Evolutionary conservation across 208 protist genomes (phyloP).

Genomic region (Crithidia sp.): DNA sequence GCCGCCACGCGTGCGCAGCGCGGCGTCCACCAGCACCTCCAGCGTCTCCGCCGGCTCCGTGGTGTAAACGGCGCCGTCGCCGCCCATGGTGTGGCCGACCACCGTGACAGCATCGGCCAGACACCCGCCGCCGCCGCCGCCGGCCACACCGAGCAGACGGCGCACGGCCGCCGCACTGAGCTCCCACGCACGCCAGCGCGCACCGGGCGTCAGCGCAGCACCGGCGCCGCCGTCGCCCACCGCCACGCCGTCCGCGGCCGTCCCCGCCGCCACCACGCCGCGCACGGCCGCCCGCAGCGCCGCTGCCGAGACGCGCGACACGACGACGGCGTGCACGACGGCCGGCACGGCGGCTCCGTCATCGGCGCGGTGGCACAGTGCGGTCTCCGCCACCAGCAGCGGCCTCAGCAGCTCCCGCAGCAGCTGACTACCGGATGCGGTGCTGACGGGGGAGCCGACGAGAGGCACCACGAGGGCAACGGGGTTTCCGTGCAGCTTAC

Average conservation of each 20-base stretch:
- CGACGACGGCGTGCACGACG: constrained; percentile 1
- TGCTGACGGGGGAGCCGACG: neutral
- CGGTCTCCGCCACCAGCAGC: constrained; percentile 17
- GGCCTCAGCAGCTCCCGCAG: constrained; percentile 1
- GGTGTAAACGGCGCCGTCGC: neutral
- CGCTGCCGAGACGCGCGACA: neutral
- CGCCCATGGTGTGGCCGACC: neutral
- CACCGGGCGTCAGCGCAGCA: neutral
- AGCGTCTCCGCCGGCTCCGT: neutral
- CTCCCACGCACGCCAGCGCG: constrained; percentile 6
- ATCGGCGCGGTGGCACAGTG: constrained; percentile 4
- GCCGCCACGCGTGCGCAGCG: constrained; percentile 17
- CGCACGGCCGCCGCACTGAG: constrained; percentile 9
- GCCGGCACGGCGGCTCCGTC: neutral
- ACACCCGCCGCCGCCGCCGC: neutral
- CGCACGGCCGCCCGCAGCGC: neutral
- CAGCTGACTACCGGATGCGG: neutral
- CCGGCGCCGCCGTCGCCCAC: neutral
- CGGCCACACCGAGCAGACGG: neutral
- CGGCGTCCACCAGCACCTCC: constrained; percentile 26
- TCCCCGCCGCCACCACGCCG: neutral
- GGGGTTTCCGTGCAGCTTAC: too few species aligned
- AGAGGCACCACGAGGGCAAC: neutral
- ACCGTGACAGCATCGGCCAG: constrained; percentile 16
- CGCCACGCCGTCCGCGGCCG: neutral